Percentiles rank a stretch among this genome's conserved stretches.
Conservation (phyloP, 306 rosid species). For the Glycine latifolia region DNA sequence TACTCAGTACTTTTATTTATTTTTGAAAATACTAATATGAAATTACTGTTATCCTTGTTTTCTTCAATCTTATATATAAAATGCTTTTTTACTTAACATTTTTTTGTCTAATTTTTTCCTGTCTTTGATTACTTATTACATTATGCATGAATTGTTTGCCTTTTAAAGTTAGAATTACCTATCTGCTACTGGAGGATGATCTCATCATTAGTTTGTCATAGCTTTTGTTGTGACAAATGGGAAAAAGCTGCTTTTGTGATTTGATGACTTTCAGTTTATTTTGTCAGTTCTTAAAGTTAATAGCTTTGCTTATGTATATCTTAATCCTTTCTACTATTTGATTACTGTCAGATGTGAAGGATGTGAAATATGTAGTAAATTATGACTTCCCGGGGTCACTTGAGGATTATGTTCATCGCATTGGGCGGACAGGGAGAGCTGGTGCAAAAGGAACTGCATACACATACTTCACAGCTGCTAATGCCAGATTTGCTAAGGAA, state of each 20-base stretch:
- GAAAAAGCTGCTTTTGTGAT: background rate
- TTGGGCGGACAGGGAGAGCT: slow-evolving; percentile 99
- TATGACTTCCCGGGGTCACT: slow-evolving; percentile 98
- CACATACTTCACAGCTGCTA: slow-evolving; percentile 94
- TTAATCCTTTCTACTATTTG: slow-evolving; percentile 29
- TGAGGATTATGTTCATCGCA: slow-evolving; percentile 96
- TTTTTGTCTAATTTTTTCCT: background rate
- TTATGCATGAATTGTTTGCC: background rate
- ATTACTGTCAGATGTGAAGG: slow-evolving; percentile 84
- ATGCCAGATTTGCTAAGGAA: slow-evolving; percentile 96
- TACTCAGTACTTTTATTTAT: background rate
- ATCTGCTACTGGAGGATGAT: background rate
- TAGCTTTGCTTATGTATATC: background rate
- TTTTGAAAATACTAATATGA: background rate
- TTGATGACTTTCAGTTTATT: background rate
- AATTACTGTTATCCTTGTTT: background rate
- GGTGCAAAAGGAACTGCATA: slow-evolving; percentile 99
- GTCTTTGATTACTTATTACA: background rate
- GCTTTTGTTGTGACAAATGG: background rate
- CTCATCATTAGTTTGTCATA: background rate
- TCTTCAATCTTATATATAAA: background rate
- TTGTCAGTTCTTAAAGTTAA: background rate
- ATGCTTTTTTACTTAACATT: background rate
- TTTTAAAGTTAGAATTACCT: slow-evolving; percentile 1
- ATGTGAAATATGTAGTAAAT: slow-evolving; percentile 88